Conservation (phyloP, 331 rosid species). For the Malus hybrid region DNA sequence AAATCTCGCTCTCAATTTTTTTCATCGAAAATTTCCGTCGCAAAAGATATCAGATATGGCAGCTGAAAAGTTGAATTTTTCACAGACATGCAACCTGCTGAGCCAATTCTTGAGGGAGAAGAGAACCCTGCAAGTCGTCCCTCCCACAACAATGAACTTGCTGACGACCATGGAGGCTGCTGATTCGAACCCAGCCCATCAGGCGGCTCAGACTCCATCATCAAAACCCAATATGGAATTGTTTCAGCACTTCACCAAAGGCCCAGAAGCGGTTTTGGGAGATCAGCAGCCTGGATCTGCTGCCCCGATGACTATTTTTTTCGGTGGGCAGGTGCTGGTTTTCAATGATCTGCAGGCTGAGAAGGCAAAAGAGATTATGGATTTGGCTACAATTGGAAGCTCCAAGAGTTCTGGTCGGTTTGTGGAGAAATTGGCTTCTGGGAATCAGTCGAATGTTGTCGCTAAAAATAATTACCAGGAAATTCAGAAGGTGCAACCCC, state of each 20-base stretch:
- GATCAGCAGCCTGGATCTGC: constrained; percentile 21
- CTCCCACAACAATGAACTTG: constrained; percentile 36
- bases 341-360: constrained; percentile 44
- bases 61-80: constrained; percentile 57
- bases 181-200: constrained; percentile 6
- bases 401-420: constrained; percentile 14
- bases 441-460: background rate
- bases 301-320: constrained; percentile 56
- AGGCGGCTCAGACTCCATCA: constrained; percentile 14
- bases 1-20: too few relatives aligned
- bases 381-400: constrained; percentile 50
- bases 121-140: constrained; percentile 47
- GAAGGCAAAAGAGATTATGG: constrained; percentile 68
- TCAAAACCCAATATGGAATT: constrained; percentile 12
- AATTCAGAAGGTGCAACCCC: constrained; percentile 11
- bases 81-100: constrained; percentile 65
- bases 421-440: background rate
- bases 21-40: background rate
- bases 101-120: constrained; percentile 79
- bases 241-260: constrained; percentile 26
- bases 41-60: background rate
- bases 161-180: constrained; percentile 28
- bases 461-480: background rate
- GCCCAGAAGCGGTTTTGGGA: background rate
- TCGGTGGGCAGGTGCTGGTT: constrained; percentile 57